phyloP scores from a whole-genome alignment of 331 rosid genomes.

The Quercus lobata region DNA sequence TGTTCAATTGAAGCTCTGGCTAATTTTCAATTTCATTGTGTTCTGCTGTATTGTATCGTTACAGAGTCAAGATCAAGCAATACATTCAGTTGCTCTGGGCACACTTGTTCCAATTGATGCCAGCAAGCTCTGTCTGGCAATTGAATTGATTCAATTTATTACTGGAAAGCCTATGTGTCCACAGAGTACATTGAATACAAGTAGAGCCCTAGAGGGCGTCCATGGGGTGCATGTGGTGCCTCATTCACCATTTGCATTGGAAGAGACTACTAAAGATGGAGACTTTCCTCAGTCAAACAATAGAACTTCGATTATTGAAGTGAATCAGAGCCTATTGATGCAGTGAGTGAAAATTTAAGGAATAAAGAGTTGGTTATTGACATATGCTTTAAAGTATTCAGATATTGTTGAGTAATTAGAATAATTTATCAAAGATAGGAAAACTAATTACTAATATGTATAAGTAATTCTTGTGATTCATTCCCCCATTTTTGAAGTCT shows the following conservation, averaged over 20 bases:
- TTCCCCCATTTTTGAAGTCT: not conserved
- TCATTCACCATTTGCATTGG: constrained; percentile 48
- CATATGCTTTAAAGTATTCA: not conserved
- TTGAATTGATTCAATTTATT: constrained; percentile 24
- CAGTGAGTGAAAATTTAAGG: constrained; percentile 61
- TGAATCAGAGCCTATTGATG: constrained; percentile 53
- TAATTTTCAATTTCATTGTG: not conserved
- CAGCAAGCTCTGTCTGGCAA: constrained; percentile 76
- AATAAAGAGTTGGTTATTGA: not conserved
- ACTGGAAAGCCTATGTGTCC: constrained; percentile 45
- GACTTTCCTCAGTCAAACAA: constrained; percentile 30
- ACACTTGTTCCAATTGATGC: constrained; percentile 38
- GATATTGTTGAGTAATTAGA: not conserved
- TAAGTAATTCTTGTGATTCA: not conserved
- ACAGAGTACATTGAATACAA: constrained; percentile 23
- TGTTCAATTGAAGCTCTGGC: not conserved
- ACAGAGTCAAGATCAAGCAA: constrained; percentile 18
- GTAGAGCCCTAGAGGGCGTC: constrained; percentile 68
- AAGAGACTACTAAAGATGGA: constrained; percentile 46
- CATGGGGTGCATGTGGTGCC: constrained; percentile 71
- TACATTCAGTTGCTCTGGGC: constrained; percentile 24
- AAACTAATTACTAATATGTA: not conserved
- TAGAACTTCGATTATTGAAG: constrained; percentile 37
- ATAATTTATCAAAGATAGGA: not conserved
- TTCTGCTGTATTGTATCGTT: constrained; percentile 17